A percentile compares a stretch with the other conserved stretches of the same genome.
Conservation (phyloP, 768 basidiomycete genomes). For the Suillus ampliporus region DNA sequence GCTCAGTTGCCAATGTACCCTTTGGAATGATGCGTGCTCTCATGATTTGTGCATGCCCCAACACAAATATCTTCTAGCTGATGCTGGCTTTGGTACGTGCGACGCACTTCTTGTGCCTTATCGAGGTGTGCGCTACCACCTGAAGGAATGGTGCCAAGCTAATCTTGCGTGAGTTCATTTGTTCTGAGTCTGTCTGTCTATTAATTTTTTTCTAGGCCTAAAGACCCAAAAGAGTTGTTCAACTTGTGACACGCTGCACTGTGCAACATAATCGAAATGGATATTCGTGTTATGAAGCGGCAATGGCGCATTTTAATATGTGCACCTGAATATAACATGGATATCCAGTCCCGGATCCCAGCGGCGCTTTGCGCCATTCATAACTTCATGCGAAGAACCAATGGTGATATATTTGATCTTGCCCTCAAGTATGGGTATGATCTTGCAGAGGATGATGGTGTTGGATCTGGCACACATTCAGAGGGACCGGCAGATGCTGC, state of each 20-base stretch:
- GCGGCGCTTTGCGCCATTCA: conserved; percentile 27
- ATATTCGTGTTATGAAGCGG: conserved; percentile 24
- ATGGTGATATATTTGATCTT: conserved; percentile 23
- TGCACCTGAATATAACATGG: conserved; percentile 16
- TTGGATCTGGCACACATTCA: neutral
- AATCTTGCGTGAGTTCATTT: neutral
- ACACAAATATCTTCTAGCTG: conserved; percentile 37
- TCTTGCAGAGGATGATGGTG: too few relatives aligned
- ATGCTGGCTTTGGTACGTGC: conserved; percentile 3
- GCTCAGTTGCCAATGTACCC: conserved; percentile 17
- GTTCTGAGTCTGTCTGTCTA: neutral
- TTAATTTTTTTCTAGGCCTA: conserved; percentile 16
- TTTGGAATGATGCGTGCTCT: conserved; percentile 15
- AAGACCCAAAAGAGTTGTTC: conserved; percentile 23
- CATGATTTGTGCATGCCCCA: conserved; percentile 37
- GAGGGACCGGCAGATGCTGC: conserved; percentile 7
- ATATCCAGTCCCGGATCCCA: conserved; percentile 23
- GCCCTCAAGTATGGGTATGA: neutral
- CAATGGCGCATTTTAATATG: conserved; percentile 15
- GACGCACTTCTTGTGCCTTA: conserved; percentile 43
- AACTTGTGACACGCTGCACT: conserved; percentile 29
- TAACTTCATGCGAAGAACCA: conserved; percentile 15
- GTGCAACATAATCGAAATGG: conserved; percentile 25
- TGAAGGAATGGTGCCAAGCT: conserved; percentile 36
- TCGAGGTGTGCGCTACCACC: conserved; percentile 42